Base-by-base conservation (phyloP, 1,284 basidiomycete species). In the Boletellus sp. region DNA sequence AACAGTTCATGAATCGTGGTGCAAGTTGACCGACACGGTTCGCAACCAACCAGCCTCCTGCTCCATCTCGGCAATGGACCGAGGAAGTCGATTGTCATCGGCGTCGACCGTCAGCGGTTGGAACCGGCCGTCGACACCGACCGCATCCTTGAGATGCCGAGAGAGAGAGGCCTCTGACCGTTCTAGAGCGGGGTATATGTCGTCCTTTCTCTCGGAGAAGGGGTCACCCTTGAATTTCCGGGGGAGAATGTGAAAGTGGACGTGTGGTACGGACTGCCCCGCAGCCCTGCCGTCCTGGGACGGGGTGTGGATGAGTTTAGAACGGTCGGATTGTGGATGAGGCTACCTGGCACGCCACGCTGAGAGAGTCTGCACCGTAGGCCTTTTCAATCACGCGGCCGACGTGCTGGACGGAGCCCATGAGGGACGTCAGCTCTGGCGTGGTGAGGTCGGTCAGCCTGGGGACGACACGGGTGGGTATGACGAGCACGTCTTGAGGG, bases 201-300 rank as follows among this genome's bases (percentile, higher is more conserved):
- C 78, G 67, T 95, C 92, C 62, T 89, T 91, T 41, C 77, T 78
- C 57, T 60, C 71, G 49, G 77, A 79, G 74, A 84, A 91, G n/a
- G 69, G 70, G 66, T 91, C 88, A 12, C 82, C 84, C 44, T 80
- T 76, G 22, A 76, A 70, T 61, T 83, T 83, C 3, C 93, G 82
- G 21, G 93, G 93, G 11, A 97, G 73, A 28, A 96, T 72, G 65
- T 96, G 93, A 58, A 96, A 88, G 67, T 97, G 93, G 21, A 96
- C 90, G 63, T 96, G 93, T 0, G 92, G 86, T 15, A 95, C 84
- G 5, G 83, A 85, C 73, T 97, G 93, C 0, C 93, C 87, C 1
- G 92, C 90, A 8, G 86, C 86, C 51, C 77, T 80, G 7, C 93
- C 93, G 65, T 96, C 93, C 90, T 96, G 61, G n/a, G 42, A 16